Percentiles rank a stretch among this genome's conserved stretches.
These are phyloP conservation scores for Lenwebbia sp. DNA, from an alignment of 345 rosid genomes.

Conservation along the genomic window DNA sequence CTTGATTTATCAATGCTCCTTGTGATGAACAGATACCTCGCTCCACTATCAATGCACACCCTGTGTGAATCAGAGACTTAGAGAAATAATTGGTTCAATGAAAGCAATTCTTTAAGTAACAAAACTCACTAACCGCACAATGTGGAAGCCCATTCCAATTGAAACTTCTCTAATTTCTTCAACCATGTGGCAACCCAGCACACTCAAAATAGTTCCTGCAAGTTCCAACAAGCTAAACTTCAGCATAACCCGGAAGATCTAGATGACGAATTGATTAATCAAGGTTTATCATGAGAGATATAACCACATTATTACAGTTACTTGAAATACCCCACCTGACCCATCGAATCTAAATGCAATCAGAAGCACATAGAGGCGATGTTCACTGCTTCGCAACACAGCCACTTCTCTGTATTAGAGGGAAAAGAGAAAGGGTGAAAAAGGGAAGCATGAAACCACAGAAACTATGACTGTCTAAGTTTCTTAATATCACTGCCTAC, in stretches of 20 bases:
- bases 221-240: conserved; percentile 10
- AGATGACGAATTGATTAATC: not conserved
- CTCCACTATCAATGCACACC: conserved; percentile 36
- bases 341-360: conserved; percentile 48
- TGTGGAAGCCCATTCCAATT: conserved; percentile 79
- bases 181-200: conserved; percentile 49
- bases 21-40: conserved; percentile 55
- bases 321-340: conserved; percentile 49
- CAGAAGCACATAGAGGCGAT: conserved; percentile 57
- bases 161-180: conserved; percentile 64
- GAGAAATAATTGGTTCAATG: not conserved
- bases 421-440: conserved; percentile 6
- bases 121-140: conserved; percentile 58
- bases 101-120: not conserved
- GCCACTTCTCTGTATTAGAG: conserved; percentile 61
- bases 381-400: conserved; percentile 53
- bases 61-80: conserved; percentile 24
- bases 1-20: conserved; percentile 58
- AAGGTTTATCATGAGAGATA: not conserved
- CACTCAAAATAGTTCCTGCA: conserved; percentile 56
- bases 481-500: not conserved
- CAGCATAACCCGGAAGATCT: conserved; percentile 6
- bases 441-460: not conserved
- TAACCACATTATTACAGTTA: conserved; percentile 3
- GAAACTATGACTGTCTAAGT: not conserved